These are phyloP conservation scores for Cytospora schulzeri DNA, from an alignment of 2,329 filamentous ascomycete genomes.

Conservation along the genomic window DNA sequence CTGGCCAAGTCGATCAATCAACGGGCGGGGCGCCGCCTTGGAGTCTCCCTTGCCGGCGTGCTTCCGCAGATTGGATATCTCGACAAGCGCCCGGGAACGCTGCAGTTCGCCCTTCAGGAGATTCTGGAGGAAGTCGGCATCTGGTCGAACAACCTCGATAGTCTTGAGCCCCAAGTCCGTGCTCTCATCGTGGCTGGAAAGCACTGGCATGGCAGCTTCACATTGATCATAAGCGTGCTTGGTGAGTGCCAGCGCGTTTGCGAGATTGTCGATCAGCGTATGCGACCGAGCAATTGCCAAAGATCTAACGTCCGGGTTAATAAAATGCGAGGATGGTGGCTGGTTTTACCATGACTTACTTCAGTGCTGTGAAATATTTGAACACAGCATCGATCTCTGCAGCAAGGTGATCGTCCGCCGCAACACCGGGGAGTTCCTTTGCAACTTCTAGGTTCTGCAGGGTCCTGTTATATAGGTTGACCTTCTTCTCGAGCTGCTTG, in stretches of 20 bases:
- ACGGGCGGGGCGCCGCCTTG: constrained; percentile 45
- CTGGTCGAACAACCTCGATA: constrained; percentile 64
- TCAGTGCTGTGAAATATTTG: constrained; percentile 85
- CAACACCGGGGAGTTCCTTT: constrained; percentile 86
- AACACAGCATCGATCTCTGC: constrained; percentile 76
- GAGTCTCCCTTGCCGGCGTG: constrained; percentile 45
- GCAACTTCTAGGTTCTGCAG: constrained; percentile 89
- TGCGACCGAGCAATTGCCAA: constrained; percentile 86
- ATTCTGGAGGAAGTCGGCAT: constrained; percentile 59
- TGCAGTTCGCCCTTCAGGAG: constrained; percentile 73
- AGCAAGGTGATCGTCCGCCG: constrained; percentile 76
- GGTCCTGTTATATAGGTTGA: constrained; percentile 88
- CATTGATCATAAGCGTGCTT: constrained; percentile 69
- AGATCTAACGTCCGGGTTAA: constrained; percentile 54
- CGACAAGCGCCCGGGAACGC: constrained; percentile 82
- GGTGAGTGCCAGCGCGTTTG: constrained; percentile 84
- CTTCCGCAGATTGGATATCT: constrained; percentile 69
- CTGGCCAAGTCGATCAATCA: constrained; percentile 74
- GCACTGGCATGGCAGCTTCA: constrained; percentile 50
- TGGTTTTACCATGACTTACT: constrained; percentile 53
- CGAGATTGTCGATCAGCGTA: constrained; percentile 68
- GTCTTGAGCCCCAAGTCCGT: constrained; percentile 57
- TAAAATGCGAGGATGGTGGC: background rate
- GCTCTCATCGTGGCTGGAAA: constrained; percentile 43
- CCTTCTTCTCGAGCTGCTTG: constrained; percentile 79